Base-by-base conservation (phyloP, 495 filamentous ascomycete species). In the Tuber umbilicatum region DNA sequence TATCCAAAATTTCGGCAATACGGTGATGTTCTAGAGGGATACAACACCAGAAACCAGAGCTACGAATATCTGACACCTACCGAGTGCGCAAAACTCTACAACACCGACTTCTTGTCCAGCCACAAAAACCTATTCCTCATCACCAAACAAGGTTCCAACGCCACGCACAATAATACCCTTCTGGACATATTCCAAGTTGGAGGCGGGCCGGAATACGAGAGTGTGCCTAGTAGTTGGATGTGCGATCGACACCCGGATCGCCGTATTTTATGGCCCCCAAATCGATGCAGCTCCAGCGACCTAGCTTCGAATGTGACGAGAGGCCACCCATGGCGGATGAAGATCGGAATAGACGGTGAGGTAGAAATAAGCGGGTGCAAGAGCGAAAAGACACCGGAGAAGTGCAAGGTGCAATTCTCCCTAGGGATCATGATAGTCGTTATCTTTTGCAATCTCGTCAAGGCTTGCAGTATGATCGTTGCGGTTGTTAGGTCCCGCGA, bases 331-430 rank as follows among this genome's bases (percentile, higher is more conserved):
- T 35, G 12, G 72, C 37, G 5, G 35, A 6, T 21, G n/a, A 31
- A 7, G 68, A 40, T n/a, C 16, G 12, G 2, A 45, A 71, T 21
- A 0, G 45, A 21, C 1, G 23, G 2, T 2, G 47, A 10, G 47
- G 23, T 50, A 50, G 47, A 50, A 7, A 50, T 50, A 10, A 12
- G 6, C 9, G 23, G 47, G n/a, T 76, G 74, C 55, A 17, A 39
- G 9, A 69, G 68, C 5, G 74, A 76, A 60, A 31, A 1, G 21
- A 70, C 68, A 41, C 21, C n/a, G 0, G 74, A 68, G 35, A 68
- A n/a, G 37, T 76, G 74, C 39, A 83, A 75, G 41, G 69, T 86
- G 19, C 78, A 83, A 40, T 83, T 84, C 45, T 77, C 74, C 40
- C 71, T 84, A 40, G 77, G 78, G 2, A 74, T 86, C 21, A 79